Percentiles rank a stretch among this genome's conserved stretches.
phyloP scores from a whole-genome alignment of 1,284 basidiomycete species.

The Rhodotorula glutinis region DNA sequence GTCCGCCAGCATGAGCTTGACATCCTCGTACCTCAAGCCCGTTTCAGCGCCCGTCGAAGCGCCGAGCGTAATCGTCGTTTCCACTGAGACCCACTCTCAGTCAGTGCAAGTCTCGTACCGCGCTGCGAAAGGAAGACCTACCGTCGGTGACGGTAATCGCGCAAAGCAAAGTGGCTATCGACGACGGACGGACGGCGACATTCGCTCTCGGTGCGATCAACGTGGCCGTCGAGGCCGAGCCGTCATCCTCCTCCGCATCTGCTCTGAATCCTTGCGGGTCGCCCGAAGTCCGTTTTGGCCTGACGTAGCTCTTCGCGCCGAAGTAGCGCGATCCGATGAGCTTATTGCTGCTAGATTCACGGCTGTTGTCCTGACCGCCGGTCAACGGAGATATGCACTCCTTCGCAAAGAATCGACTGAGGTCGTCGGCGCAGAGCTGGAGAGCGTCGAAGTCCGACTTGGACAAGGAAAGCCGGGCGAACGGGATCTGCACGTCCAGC shows the following conservation, averaged over 20 bases:
- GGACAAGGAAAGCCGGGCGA: conserved; percentile 59
- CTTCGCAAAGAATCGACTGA: conserved; percentile 55
- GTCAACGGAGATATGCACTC: neutral
- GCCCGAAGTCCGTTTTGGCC: conserved; percentile 45
- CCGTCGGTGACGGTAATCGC: conserved; percentile 54
- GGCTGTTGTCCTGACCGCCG: neutral
- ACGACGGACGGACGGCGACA: neutral
- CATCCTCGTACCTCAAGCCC: neutral
- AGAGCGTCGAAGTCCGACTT: conserved; percentile 68
- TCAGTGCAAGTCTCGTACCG: no score
- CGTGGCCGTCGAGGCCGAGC: conserved; percentile 35
- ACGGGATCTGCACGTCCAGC: neutral
- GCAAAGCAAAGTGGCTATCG: neutral
- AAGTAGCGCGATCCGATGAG: conserved; percentile 65
- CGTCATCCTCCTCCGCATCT: conserved; percentile 43
- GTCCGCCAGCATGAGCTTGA: conserved; percentile 54
- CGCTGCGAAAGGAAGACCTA: conserved; percentile 42
- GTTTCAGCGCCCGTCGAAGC: no score
- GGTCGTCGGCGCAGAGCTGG: conserved; percentile 81
- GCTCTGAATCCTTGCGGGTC: conserved; percentile 35
- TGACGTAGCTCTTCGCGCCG: conserved; percentile 56
- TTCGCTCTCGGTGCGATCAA: conserved; percentile 14
- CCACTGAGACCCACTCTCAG: no score
- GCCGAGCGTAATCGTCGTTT: neutral
- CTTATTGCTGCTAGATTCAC: conserved; percentile 35